Evolutionary conservation across 495 filamentous ascomycete species (phyloP), one percentile per base, ranked within the genome.

Genomic region (Neurospora sp.): DNA sequence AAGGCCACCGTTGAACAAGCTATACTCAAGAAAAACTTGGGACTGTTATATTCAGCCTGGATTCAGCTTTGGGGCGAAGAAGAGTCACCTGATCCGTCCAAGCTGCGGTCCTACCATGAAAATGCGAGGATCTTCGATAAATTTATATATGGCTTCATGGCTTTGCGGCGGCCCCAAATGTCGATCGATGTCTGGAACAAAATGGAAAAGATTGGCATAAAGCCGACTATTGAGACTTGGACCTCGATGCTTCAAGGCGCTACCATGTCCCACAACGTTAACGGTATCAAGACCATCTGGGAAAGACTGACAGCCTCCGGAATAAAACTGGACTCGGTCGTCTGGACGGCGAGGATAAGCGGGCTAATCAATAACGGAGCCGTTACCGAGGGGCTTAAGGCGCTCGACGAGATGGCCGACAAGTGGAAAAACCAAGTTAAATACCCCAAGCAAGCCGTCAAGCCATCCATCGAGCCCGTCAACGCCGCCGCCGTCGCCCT

Each of bases 271-370:
- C 72, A 79, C 31, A 87, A 91, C 73, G 18, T 79, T 18, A 74
- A 82, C 10, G 86, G 84, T 7, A 75, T 92, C 69, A 85, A 88
- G 59, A 79, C 80, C 1, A 82, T 91, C 12, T 93, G 91, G 91
- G 40, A 75, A 3, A 86, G 84, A 71, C 84, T 93, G 82, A 42
- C 83, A 4, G 73, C 38, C 0, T 84, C 88, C 0, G 85, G 84
- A 0, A 74, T 88, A 0, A 72, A 85, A 76, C 87, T 91, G 7
- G 91, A 92, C 76, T 76, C 73, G 5, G 68, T 75, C 35, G 83
- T 85, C 41, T 93, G 91, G 91, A 89, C 88, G 3, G 85, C 87
- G 3, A 82, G 89, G 37, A 87, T 93, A n/a, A 81, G 83, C 38
- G 89, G 88, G 0, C 80, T 92, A 3, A 86, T 92, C 40, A 79